Conservation (phyloP, 805 yeast species). For the Wickerhamomyces xylosicus region DNA sequence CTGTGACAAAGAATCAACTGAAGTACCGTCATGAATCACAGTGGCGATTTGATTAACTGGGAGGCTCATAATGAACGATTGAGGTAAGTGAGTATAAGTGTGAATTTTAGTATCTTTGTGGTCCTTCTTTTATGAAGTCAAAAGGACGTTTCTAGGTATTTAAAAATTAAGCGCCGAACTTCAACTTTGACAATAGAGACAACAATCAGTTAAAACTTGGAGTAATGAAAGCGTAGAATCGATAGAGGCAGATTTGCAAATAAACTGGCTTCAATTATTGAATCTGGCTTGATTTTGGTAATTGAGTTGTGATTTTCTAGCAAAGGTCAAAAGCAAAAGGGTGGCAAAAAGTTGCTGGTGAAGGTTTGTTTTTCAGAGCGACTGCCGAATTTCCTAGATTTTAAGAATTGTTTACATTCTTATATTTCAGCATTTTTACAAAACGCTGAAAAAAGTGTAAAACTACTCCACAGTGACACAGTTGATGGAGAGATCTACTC, state of each 20-base stretch:
- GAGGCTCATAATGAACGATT: not conserved
- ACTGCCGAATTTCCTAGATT: not conserved
- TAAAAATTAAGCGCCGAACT: not conserved
- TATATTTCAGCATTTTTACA: constrained; percentile 2
- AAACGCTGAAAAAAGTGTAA: not conserved
- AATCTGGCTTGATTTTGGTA: not conserved
- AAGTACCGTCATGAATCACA: no score
- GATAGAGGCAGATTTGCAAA: not conserved
- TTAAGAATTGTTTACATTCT: no score
- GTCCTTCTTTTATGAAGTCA: no score
- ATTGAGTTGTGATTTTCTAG: not conserved
- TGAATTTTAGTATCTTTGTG: no score
- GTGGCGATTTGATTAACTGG: not conserved
- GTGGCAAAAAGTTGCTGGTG: not conserved
- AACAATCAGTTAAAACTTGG: not conserved
- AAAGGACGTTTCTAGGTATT: not conserved
- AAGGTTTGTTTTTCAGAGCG: not conserved
- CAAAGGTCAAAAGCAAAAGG: not conserved
- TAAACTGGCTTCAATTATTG: not conserved
- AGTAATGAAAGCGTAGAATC: not conserved
- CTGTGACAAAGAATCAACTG: no score
- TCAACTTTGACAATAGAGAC: not conserved
- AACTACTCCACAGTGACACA: not conserved
- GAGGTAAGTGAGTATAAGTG: not conserved
- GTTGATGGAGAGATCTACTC: no score